These are phyloP conservation scores for Colletotrichum cuscutae DNA, from an alignment of 2,329 filamentous ascomycete genomes.

Conservation along the genomic window DNA sequence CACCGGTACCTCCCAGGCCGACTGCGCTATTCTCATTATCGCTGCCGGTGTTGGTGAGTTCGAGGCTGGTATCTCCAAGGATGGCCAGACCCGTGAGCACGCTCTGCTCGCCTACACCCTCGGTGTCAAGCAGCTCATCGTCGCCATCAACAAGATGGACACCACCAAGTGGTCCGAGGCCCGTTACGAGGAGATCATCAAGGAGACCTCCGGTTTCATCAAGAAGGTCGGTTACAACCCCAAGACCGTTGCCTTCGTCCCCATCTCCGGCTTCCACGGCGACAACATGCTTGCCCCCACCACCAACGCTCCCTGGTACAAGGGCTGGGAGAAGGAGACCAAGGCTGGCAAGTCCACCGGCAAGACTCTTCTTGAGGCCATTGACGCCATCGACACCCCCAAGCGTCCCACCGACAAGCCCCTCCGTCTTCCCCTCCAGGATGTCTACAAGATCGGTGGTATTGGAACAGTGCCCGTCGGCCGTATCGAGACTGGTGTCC, in stretches of 20 bases:
- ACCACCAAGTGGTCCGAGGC: conserved; percentile 97
- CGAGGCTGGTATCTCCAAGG: conserved; percentile 99
- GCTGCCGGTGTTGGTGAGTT: conserved; percentile 99
- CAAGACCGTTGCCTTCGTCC: conserved; percentile 97
- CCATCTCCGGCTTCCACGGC: conserved; percentile 99
- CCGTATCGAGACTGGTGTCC: conserved; percentile 99
- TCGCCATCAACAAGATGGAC: conserved; percentile 99
- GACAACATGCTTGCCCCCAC: conserved; percentile 98
- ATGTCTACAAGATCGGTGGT: conserved; percentile 99
- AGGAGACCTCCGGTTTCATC: conserved; percentile 99
- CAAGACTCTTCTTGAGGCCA: conserved; percentile 99
- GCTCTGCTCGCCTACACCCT: conserved; percentile 99
- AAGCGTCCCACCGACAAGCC: conserved; percentile 98
- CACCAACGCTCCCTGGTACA: conserved; percentile 99
- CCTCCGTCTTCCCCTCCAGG: conserved; percentile 99
- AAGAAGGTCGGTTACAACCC: conserved; percentile 99
- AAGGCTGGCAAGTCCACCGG: conserved; percentile 86
- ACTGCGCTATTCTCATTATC: conserved; percentile 99
- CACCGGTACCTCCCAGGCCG: conserved; percentile 99
- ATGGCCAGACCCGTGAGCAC: conserved; percentile 99
- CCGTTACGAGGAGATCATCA: conserved; percentile 99
- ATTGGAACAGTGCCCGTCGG: conserved; percentile 99
- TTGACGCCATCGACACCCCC: conserved; percentile 94
- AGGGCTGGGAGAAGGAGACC: conserved; percentile 99
- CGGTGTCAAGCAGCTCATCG: conserved; percentile 99